These are phyloP conservation scores for Aspergillus steynii DNA, from an alignment of 495 filamentous ascomycete species.

Conservation along the genomic window DNA sequence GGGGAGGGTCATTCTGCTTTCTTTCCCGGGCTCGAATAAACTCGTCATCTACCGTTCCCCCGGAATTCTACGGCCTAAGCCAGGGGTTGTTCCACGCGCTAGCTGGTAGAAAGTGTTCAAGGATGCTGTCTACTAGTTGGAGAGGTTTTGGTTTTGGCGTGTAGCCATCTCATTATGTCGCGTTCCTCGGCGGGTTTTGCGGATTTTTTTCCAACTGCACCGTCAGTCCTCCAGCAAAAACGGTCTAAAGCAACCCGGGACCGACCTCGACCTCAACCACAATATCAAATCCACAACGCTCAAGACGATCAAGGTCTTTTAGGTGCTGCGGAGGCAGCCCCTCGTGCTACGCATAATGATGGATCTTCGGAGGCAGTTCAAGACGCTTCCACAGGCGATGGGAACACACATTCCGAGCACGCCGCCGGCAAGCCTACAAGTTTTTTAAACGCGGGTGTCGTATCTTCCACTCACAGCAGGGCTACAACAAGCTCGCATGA, in stretches of 20 bases:
- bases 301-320: slow-evolving; percentile 11
- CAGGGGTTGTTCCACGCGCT: slow-evolving; percentile 26
- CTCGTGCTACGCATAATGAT: slow-evolving; percentile 1
- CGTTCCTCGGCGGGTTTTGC: slow-evolving; percentile 81
- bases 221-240: slow-evolving; percentile 62
- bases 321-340: background rate
- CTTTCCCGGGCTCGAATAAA: background rate
- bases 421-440: slow-evolving; percentile 66
- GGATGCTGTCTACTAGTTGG: slow-evolving; percentile 45
- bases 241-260: slow-evolving; percentile 45
- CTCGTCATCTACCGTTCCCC: background rate
- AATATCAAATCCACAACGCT: slow-evolving; percentile 24
- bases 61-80: slow-evolving; percentile 11
- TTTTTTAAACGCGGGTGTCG: slow-evolving; percentile 62
- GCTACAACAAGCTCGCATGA: slow-evolving; percentile 45
- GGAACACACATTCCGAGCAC: slow-evolving; percentile 17
- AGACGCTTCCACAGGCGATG: slow-evolving; percentile 9
- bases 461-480: slow-evolving; percentile 30
- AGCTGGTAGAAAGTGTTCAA: slow-evolving; percentile 29
- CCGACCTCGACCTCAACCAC: slow-evolving; percentile 36
- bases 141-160: slow-evolving; percentile 37
- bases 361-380: slow-evolving; percentile 14
- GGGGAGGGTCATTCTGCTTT: background rate
- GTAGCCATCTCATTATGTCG: slow-evolving; percentile 65
- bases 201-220: slow-evolving; percentile 87